These are phyloP conservation scores for Penicillium sp. DNA, from an alignment of 2,329 filamentous ascomycete genomes.

Conservation along the genomic window DNA sequence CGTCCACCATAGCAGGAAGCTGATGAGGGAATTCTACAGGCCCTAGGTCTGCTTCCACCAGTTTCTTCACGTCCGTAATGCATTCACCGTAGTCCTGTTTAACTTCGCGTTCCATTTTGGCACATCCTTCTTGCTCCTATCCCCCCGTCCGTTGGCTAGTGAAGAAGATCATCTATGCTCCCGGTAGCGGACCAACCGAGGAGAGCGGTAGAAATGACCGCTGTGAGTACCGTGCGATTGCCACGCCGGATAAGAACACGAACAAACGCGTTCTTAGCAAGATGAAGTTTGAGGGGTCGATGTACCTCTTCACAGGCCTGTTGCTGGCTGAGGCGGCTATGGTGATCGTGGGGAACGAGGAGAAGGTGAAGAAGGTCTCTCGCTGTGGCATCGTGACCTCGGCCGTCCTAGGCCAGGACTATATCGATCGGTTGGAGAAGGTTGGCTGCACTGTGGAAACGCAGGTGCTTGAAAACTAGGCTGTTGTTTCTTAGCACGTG, in stretches of 20 bases:
- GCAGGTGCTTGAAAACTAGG: conserved; percentile 39
- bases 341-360: conserved; percentile 49
- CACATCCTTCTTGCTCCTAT: conserved; percentile 53
- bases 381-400: conserved; percentile 55
- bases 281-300: conserved; percentile 46
- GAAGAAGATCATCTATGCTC: conserved; percentile 53
- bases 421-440: conserved; percentile 50
- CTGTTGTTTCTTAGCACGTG: background rate
- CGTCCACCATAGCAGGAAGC: conserved; percentile 64
- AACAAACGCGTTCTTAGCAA: conserved; percentile 49
- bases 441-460: conserved; percentile 49
- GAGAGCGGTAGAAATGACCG: conserved; percentile 47
- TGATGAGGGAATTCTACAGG: conserved; percentile 63
- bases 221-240: conserved; percentile 52
- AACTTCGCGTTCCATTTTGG: conserved; percentile 55
- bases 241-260: conserved; percentile 46
- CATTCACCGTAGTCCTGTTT: conserved; percentile 53
- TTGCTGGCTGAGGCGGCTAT: conserved; percentile 52
- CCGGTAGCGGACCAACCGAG: conserved; percentile 55
- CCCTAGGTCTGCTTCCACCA: conserved; percentile 62
- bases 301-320: conserved; percentile 51
- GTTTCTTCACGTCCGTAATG: conserved; percentile 58
- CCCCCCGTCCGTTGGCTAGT: conserved; percentile 59
- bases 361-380: conserved; percentile 46
- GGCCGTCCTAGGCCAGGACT: conserved; percentile 53